These are phyloP conservation scores for Kluyveromyces nonfermentans DNA, from an alignment of 805 yeast genomes.

Conservation along the genomic window DNA sequence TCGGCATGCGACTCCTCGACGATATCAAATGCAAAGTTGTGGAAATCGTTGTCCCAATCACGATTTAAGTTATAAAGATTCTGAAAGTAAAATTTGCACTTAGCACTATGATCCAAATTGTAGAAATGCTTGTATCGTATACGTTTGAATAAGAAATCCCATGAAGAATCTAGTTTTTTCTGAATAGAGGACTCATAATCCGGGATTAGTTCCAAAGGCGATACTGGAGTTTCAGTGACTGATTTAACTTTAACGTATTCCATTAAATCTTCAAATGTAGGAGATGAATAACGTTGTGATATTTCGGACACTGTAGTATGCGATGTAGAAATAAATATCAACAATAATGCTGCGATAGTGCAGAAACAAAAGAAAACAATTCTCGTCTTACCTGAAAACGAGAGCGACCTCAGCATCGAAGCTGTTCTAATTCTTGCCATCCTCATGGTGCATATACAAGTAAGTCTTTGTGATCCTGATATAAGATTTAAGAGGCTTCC, in stretches of 20 bases:
- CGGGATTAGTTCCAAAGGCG: slow-evolving; percentile 14
- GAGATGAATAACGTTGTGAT: neutral
- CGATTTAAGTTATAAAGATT: slow-evolving; percentile 12
- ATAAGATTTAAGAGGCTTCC: too few relatives aligned
- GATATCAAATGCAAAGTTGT: slow-evolving; percentile 6
- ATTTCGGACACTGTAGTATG: neutral
- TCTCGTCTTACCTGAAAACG: neutral
- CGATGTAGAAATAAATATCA: neutral
- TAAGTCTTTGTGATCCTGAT: too few relatives aligned
- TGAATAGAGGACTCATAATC: slow-evolving; percentile 7
- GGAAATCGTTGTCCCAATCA: slow-evolving; percentile 12
- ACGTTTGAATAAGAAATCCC: slow-evolving; percentile 6
- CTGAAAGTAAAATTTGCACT: slow-evolving; percentile 13
- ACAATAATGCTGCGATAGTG: neutral
- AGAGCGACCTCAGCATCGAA: neutral
- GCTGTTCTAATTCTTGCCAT: neutral
- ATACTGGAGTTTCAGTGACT: slow-evolving; percentile 7
- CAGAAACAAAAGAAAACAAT: neutral
- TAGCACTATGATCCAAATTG: slow-evolving; percentile 7
- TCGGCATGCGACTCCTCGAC: slow-evolving; percentile 3
- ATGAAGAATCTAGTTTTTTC: slow-evolving; percentile 4
- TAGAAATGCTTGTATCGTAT: slow-evolving; percentile 6
- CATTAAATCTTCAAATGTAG: neutral
- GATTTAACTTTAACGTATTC: slow-evolving; percentile 2
- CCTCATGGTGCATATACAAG: neutral